Percentiles rank a stretch among this genome's conserved stretches.
Evolutionary conservation across 1,284 basidiomycete species (phyloP).

Genomic region (Trametes polyzona): DNA sequence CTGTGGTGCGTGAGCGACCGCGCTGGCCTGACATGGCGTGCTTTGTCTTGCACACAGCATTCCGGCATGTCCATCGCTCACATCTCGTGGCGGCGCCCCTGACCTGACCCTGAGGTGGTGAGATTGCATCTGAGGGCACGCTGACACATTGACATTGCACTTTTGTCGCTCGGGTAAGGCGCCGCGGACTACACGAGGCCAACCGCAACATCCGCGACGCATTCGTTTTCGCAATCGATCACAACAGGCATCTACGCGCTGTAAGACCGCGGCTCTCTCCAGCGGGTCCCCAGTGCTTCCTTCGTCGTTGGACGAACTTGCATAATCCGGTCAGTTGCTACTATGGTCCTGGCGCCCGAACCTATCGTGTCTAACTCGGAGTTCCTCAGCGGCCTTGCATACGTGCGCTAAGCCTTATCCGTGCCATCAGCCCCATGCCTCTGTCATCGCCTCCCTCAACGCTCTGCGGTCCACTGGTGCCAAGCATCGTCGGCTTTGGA

Average conservation of each 20-base stretch:
- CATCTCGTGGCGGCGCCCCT: slow-evolving; percentile 1
- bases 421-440: slow-evolving; percentile 12
- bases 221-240: slow-evolving; percentile 12
- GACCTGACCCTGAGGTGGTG: slow-evolving; percentile 4
- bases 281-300: slow-evolving; percentile 3
- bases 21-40: slow-evolving; percentile 13
- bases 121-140: slow-evolving; percentile 8
- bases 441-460: slow-evolving; percentile 1
- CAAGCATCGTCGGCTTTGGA: slow-evolving; percentile 12
- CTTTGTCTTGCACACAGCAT: slow-evolving; percentile 11
- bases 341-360: slow-evolving; percentile 12
- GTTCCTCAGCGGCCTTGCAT: slow-evolving; percentile 16
- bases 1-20: neutral
- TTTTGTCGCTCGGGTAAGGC: neutral
- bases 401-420: slow-evolving; percentile 17
- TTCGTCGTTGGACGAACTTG: neutral
- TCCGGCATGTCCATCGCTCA: neutral
- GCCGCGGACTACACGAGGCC: neutral
- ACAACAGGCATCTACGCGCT: slow-evolving; percentile 3
- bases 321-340: slow-evolving; percentile 13
- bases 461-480: neutral
- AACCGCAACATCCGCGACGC: slow-evolving; percentile 22
- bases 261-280: slow-evolving; percentile 16
- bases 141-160: neutral
- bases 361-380: slow-evolving; percentile 18